These are phyloP conservation scores for Prunus dulcis DNA, from an alignment of 306 rosid genomes.

Conservation along the genomic window DNA sequence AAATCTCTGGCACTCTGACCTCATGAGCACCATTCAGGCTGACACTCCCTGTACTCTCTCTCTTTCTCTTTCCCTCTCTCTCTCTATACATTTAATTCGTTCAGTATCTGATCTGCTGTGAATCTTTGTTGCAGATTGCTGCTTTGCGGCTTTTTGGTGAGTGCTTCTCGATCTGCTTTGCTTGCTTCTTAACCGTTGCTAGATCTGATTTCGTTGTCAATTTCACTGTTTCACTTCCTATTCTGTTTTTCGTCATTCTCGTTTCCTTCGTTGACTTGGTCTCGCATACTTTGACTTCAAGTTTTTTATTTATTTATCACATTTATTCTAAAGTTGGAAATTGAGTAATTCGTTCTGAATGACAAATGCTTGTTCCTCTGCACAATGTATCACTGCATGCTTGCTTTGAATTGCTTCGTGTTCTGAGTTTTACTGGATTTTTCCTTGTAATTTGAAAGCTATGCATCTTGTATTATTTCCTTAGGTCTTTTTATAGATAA, in stretches of 20 bases:
- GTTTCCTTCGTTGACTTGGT: neutral
- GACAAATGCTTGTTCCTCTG: neutral
- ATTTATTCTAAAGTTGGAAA: neutral
- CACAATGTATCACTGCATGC: too few species aligned
- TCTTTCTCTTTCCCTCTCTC: neutral
- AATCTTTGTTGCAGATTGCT: slow-evolving; percentile 62
- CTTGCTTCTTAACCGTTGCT: neutral
- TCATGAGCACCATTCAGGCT: slow-evolving; percentile 50
- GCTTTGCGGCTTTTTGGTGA: slow-evolving; percentile 69
- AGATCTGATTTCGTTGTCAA: slow-evolving; percentile 2
- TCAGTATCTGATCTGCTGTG: slow-evolving; percentile 8
- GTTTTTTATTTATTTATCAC: neutral
- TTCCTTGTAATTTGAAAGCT: neutral
- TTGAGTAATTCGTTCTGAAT: neutral
- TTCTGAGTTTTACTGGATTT: neutral
- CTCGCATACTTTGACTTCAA: neutral
- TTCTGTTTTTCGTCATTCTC: neutral
- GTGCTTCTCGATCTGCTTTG: slow-evolving; percentile 22
- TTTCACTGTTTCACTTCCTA: neutral
- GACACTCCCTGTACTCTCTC: slow-evolving; percentile 60
- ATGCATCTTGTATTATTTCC: neutral
- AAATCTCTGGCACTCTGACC: slow-evolving; percentile 83
- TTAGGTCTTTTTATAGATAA: neutral
- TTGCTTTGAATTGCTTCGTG: neutral
- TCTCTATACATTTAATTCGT: neutral